phyloP scores from a whole-genome alignment of 2,329 filamentous ascomycete genomes.

The Apiospora rasikravindrae region DNA sequence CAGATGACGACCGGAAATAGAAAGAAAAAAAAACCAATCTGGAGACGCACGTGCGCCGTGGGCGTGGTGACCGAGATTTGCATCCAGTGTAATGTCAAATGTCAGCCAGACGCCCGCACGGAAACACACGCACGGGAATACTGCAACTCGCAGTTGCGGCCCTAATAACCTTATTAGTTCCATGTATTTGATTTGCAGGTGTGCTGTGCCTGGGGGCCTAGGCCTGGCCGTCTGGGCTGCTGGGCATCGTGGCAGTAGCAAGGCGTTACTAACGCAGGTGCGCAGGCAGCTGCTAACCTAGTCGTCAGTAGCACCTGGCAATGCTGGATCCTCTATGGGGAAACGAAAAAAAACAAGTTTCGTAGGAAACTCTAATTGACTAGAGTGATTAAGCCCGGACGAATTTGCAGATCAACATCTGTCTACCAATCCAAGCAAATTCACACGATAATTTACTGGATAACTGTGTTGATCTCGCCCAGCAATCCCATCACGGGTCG shows the following conservation, averaged over 20 bases:
- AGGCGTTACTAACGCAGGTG: not conserved
- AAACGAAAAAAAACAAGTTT: not conserved
- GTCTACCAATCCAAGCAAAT: not conserved
- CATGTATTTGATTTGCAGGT: not conserved
- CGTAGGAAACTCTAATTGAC: slow-evolving; percentile 9
- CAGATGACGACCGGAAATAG: not conserved
- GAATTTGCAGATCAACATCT: not conserved
- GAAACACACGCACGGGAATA: not conserved
- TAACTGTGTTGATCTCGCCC: not conserved
- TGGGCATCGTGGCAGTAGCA: not conserved
- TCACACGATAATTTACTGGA: not conserved
- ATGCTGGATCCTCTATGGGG: not conserved
- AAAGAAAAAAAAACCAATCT: not conserved
- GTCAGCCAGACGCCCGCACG: too few relatives aligned
- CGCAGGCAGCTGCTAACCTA: not conserved
- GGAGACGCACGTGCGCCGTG: not conserved
- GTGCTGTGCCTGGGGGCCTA: not conserved
- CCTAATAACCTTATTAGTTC: not conserved
- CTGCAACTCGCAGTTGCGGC: not conserved
- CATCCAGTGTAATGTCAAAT: not conserved
- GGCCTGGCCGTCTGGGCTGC: not conserved
- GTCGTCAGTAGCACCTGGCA: not conserved
- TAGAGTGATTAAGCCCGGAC: not conserved
- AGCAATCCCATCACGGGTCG: not conserved
- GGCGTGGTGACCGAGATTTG: not conserved